Percentiles rank a stretch among this genome's conserved stretches.
phyloP scores from a whole-genome alignment of 148 eudicot genomes.

The Nepenthes gracilis region DNA sequence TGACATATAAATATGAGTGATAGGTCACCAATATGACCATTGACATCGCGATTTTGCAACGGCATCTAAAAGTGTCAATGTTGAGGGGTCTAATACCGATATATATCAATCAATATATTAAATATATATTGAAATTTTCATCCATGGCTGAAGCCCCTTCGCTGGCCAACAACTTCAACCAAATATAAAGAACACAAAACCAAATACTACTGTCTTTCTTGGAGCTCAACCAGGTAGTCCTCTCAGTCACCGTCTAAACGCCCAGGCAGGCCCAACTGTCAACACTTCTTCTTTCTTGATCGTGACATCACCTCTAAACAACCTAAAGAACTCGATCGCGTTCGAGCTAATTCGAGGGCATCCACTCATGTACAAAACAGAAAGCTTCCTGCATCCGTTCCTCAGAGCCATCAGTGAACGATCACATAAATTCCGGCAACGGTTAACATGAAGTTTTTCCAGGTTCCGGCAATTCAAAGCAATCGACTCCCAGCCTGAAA shows the following conservation, averaged over 20 bases:
- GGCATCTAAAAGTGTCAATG: too few relatives aligned
- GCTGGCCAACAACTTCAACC: too few relatives aligned
- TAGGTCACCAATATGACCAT: too few relatives aligned
- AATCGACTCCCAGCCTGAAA: conserved; percentile 53
- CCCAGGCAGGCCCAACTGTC: conserved; percentile 29
- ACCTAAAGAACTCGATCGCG: conserved; percentile 33
- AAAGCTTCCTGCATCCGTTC: conserved; percentile 42
- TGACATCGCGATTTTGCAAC: too few relatives aligned
- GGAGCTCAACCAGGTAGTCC: too few relatives aligned
- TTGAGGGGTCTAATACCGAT: too few relatives aligned
- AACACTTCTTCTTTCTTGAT: conserved; percentile 39
- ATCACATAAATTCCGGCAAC: conserved; percentile 48
- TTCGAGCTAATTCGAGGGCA: conserved; percentile 23
- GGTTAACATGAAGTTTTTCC: conserved; percentile 46
- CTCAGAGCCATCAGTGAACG: conserved; percentile 35
- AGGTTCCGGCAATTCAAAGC: conserved; percentile 41
- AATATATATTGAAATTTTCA: too few relatives aligned
- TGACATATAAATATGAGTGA: too few relatives aligned
- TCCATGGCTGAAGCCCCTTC: too few relatives aligned
- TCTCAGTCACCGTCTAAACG: conserved; percentile 1
- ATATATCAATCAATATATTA: too few relatives aligned
- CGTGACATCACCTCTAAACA: conserved; percentile 29
- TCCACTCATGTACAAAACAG: conserved; percentile 32
- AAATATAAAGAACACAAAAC: too few relatives aligned
- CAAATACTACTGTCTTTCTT: too few relatives aligned